Percentiles rank a stretch among this genome's conserved stretches.
These are phyloP conservation scores for Gossypium australe DNA, from an alignment of 345 rosid species.

Conservation along the genomic window DNA sequence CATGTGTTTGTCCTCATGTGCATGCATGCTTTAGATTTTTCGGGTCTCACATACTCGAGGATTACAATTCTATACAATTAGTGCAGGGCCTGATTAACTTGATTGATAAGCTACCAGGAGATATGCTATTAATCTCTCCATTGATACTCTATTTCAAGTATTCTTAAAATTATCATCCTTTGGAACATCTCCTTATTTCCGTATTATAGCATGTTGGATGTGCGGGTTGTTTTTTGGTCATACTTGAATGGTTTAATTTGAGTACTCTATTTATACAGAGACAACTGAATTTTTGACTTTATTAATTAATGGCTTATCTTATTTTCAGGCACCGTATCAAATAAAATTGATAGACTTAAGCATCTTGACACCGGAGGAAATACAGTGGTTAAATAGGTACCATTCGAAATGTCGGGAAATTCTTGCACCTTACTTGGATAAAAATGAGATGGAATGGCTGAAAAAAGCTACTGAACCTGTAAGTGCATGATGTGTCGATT, in stretches of 20 bases:
- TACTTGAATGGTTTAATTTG: background rate
- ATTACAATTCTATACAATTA: background rate
- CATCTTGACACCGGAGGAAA: slow-evolving; percentile 55
- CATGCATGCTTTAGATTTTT: background rate
- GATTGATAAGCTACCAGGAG: background rate
- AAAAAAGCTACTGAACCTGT: slow-evolving; percentile 79
- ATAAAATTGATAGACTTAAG: slow-evolving; percentile 64
- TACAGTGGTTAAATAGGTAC: slow-evolving; percentile 72
- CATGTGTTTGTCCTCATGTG: too few species aligned
- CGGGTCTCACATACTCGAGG: background rate
- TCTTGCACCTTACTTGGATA: slow-evolving; percentile 61
- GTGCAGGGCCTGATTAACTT: background rate
- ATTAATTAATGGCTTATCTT: background rate
- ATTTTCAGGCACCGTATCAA: slow-evolving; percentile 77
- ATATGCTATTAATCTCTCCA: background rate
- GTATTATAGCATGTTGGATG: background rate
- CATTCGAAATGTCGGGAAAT: slow-evolving; percentile 64
- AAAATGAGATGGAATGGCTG: slow-evolving; percentile 75
- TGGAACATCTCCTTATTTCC: background rate
- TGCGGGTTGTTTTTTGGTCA: background rate
- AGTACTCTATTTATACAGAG: background rate
- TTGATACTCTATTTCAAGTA: background rate
- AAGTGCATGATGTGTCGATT: slow-evolving; percentile 21
- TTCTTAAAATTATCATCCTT: background rate
- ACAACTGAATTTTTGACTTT: background rate